phyloP scores from a whole-genome alignment of 257 asterid species.

The Datura wrightii region DNA sequence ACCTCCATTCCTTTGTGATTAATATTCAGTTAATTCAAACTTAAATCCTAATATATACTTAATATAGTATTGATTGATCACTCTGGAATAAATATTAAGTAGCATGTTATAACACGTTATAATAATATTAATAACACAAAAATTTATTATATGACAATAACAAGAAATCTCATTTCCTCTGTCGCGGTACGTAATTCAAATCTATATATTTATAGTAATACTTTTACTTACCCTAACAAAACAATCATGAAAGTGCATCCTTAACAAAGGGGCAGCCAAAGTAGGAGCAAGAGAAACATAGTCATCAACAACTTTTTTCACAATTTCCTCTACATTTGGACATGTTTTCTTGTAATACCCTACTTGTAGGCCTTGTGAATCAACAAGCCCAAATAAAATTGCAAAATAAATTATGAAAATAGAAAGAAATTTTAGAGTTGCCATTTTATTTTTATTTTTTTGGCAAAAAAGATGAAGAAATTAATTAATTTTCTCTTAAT shows the following conservation, averaged over 20 bases:
- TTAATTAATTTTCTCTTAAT: not conserved
- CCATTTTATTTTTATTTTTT: slow-evolving; percentile 26
- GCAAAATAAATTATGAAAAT: slow-evolving; percentile 37
- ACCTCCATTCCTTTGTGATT: no score
- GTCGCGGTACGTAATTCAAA: not conserved
- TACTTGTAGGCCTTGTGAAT: slow-evolving; percentile 46
- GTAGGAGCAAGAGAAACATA: slow-evolving; percentile 48
- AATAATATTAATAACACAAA: no score
- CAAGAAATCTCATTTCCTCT: no score
- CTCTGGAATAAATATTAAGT: not conserved
- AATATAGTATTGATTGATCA: not conserved
- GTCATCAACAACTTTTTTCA: slow-evolving; percentile 36
- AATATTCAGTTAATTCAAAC: no score
- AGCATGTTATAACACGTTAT: no score
- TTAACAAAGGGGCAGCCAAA: slow-evolving; percentile 58
- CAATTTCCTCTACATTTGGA: slow-evolving; percentile 52
- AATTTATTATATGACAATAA: no score
- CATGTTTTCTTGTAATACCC: slow-evolving; percentile 51
- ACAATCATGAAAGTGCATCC: slow-evolving; percentile 80
- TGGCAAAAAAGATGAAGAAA: not conserved
- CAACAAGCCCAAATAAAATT: slow-evolving; percentile 26
- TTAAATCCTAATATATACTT: no score
- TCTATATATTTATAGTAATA: not conserved
- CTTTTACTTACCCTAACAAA: slow-evolving; percentile 53
- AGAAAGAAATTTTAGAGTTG: slow-evolving; percentile 34